Conservation (phyloP, 129 eudicot genomes). For the Tagetes patula region DNA sequence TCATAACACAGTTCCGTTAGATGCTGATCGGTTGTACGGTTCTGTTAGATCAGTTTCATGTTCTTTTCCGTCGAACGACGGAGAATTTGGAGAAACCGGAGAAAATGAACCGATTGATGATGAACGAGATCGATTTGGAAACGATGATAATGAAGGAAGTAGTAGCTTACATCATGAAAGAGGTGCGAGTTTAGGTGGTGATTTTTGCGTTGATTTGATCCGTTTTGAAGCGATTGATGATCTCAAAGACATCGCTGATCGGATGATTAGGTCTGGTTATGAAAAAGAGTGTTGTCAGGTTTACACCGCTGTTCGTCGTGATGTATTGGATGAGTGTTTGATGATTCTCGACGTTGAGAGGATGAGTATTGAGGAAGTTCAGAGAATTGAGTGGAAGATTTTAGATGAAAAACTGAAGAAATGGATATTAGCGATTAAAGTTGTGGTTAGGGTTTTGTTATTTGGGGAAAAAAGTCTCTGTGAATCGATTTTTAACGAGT, state of each 20-base stretch:
- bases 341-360: slow-evolving; percentile 68
- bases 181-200: slow-evolving; percentile 71
- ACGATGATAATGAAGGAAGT: slow-evolving; percentile 34
- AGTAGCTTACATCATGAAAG: slow-evolving; percentile 47
- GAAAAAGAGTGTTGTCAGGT: slow-evolving; percentile 92
- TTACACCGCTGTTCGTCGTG: slow-evolving; percentile 59
- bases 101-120: slow-evolving; percentile 1
- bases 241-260: slow-evolving; percentile 62
- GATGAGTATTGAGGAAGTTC: slow-evolving; percentile 86
- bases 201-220: slow-evolving; percentile 58
- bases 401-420: slow-evolving; percentile 81
- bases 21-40: slow-evolving; percentile 55
- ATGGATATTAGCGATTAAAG: slow-evolving; percentile 69
- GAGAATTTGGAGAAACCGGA: background rate
- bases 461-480: slow-evolving; percentile 65
- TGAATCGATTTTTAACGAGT: slow-evolving; percentile 59
- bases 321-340: slow-evolving; percentile 75
- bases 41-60: slow-evolving; percentile 42
- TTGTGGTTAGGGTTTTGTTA: slow-evolving; percentile 60
- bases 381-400: slow-evolving; percentile 70
- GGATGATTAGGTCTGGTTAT: slow-evolving; percentile 79
- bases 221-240: slow-evolving; percentile 50
- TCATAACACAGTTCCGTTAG: slow-evolving; percentile 54
- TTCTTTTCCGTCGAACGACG: slow-evolving; percentile 26
- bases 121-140: slow-evolving; percentile 30